Conservation (phyloP, 1,139 yeast genomes). For the Pichia inconspicua region DNA sequence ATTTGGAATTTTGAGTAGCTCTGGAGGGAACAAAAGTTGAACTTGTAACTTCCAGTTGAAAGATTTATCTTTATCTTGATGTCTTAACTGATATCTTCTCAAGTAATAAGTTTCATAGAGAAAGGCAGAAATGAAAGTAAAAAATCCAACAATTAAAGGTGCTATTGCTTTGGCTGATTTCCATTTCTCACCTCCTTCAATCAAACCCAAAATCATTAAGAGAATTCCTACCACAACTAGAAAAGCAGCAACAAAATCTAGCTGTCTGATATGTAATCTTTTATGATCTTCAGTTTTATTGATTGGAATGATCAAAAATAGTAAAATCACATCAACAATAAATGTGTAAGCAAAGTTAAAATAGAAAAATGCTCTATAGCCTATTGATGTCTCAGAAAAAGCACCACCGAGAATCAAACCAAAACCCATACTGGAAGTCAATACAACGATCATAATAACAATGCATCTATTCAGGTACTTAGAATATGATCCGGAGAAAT, state of each 20-base stretch:
- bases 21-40: conserved; percentile 21
- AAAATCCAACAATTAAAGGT: conserved; percentile 25
- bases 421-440: conserved; percentile 27
- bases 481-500: conserved; percentile 21
- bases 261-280: conserved; percentile 15
- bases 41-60: conserved; percentile 15
- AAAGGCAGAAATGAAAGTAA: conserved; percentile 18
- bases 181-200: conserved; percentile 32
- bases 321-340: conserved; percentile 13
- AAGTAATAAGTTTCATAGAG: conserved; percentile 18
- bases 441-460: conserved; percentile 20
- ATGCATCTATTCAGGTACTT: conserved; percentile 24
- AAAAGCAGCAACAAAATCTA: conserved; percentile 27
- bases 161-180: conserved; percentile 26
- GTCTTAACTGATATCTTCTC: conserved; percentile 11
- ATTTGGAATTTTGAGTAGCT: conserved; percentile 15
- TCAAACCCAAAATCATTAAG: conserved; percentile 29
- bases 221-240: conserved; percentile 27
- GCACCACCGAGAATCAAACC: conserved; percentile 34
- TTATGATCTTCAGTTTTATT: conserved; percentile 18
- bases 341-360: conserved; percentile 24
- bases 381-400: conserved; percentile 26
- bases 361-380: conserved; percentile 29
- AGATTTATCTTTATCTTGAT: conserved; percentile 1
- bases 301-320: conserved; percentile 23